Percentiles rank a stretch among this genome's conserved stretches.
These are phyloP conservation scores for Kwoniella botswanensis DNA, from an alignment of 768 basidiomycete genomes.

Conservation along the genomic window DNA sequence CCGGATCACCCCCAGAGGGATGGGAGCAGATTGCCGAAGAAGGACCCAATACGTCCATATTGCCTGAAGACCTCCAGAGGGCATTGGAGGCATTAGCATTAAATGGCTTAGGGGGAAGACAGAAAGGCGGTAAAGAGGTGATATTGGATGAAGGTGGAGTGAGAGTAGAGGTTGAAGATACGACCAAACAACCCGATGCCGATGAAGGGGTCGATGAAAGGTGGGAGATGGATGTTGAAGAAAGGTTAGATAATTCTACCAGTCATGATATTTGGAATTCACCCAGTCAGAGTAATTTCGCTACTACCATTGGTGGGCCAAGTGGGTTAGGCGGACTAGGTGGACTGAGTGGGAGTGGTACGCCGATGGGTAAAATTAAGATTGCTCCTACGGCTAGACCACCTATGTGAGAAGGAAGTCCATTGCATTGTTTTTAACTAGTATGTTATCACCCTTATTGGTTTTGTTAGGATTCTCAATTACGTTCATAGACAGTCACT, in stretches of 20 bases:
- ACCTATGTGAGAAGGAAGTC: slow-evolving; percentile 12
- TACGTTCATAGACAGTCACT: too few relatives aligned
- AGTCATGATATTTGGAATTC: slow-evolving; percentile 20
- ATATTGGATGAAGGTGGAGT: slow-evolving; percentile 49
- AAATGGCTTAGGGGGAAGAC: slow-evolving; percentile 31
- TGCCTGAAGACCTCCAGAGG: slow-evolving; percentile 83
- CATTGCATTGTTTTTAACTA: too few relatives aligned
- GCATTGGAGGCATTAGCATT: slow-evolving; percentile 75
- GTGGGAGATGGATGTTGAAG: slow-evolving; percentile 31
- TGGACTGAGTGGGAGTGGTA: slow-evolving; percentile 16
- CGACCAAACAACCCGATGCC: not conserved
- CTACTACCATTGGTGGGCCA: not conserved
- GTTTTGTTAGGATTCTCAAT: too few relatives aligned
- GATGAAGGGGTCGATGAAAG: slow-evolving; percentile 16
- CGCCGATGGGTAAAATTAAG: slow-evolving; percentile 28
- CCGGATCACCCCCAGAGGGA: slow-evolving; percentile 94
- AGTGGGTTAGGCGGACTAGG: slow-evolving; percentile 26
- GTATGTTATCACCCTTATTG: too few relatives aligned
- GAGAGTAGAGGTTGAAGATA: slow-evolving; percentile 41
- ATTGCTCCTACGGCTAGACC: slow-evolving; percentile 44
- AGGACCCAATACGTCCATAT: slow-evolving; percentile 78
- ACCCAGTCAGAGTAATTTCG: not conserved
- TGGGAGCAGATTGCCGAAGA: slow-evolving; percentile 94
- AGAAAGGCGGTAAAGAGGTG: slow-evolving; percentile 37
- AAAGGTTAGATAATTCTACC: slow-evolving; percentile 26